Percentiles rank a stretch among this genome's conserved stretches.
These are phyloP conservation scores for Chrysoporthe cubensis DNA, from an alignment of 2,329 filamentous ascomycete species.

Conservation along the genomic window DNA sequence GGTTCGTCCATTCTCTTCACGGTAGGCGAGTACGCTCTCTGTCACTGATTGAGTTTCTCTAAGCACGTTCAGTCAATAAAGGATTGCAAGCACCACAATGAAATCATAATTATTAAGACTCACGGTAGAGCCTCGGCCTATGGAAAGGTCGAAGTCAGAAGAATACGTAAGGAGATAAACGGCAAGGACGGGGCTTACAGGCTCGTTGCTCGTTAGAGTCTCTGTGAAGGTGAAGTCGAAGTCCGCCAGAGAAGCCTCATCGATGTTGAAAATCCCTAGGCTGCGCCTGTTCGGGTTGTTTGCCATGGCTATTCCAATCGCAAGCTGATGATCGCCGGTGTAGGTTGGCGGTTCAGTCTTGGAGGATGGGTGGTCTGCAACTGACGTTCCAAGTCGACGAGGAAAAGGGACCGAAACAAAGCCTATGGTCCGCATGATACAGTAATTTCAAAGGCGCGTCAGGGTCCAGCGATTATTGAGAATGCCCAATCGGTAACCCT, in stretches of 20 bases:
- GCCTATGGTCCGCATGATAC: neutral
- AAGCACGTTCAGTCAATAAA: neutral
- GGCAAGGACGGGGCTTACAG: conserved; percentile 7
- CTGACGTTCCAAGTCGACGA: neutral
- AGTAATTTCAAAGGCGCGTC: neutral
- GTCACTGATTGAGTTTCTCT: conserved; percentile 25
- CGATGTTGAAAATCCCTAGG: conserved; percentile 22
- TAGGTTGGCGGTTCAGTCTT: neutral
- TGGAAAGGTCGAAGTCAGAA: neutral
- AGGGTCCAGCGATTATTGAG: neutral
- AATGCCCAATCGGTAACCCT: neutral
- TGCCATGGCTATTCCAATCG: conserved; percentile 14
- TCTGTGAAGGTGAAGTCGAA: conserved; percentile 26
- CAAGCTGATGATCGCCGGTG: neutral
- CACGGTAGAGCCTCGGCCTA: conserved; percentile 24
- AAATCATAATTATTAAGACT: conserved; percentile 2
- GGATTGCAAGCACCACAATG: too few relatives aligned
- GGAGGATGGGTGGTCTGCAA: neutral
- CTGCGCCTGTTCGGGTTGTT: conserved; percentile 25
- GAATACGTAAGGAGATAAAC: neutral
- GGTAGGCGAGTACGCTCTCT: conserved; percentile 26
- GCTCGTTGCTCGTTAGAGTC: conserved; percentile 18
- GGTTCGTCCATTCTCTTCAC: conserved; percentile 27
- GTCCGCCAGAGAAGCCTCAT: conserved; percentile 17
- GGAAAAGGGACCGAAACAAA: neutral